A percentile compares a stretch with the other conserved stretches of the same genome.
Conservation (phyloP, 257 asterid genomes). For the Scutellaria baicalensis region DNA sequence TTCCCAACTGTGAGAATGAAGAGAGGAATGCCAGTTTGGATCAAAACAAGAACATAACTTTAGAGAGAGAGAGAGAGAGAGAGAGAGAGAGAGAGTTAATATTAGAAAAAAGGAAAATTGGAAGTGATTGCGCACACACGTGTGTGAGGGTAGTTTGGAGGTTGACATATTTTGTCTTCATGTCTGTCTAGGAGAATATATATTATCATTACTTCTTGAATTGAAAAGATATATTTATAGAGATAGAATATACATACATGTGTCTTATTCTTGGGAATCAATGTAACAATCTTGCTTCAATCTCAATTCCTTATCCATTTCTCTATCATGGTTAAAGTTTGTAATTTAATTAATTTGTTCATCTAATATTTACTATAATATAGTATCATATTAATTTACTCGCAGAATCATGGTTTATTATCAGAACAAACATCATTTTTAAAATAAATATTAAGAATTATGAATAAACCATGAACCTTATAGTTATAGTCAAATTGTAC, state of each 20-base stretch:
- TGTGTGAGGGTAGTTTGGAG: slow-evolving; percentile 16
- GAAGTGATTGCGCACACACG: slow-evolving; percentile 12
- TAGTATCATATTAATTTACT: too few relatives aligned
- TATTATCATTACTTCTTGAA: neutral
- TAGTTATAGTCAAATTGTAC: too few relatives aligned
- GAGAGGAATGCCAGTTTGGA: slow-evolving; percentile 72
- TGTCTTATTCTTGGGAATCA: neutral
- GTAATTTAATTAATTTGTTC: too few relatives aligned
- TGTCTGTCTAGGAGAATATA: neutral
- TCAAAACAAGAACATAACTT: slow-evolving; percentile 38
- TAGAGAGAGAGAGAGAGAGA: neutral
- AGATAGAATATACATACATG: neutral
- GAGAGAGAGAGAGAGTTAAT: neutral
- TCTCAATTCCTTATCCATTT: neutral
- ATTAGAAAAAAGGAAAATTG: neutral
- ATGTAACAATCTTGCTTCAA: neutral
- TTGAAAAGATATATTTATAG: neutral
- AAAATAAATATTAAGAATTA: too few relatives aligned
- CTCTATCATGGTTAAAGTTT: neutral
- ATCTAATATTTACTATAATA: too few relatives aligned
- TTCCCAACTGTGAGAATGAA: slow-evolving; percentile 90
- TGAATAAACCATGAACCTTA: too few relatives aligned
- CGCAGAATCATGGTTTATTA: too few relatives aligned
- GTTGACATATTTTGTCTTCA: slow-evolving; percentile 20
- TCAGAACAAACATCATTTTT: too few relatives aligned